Conservation (phyloP, 1,284 basidiomycete species). For the Tylopilus microsporus region DNA sequence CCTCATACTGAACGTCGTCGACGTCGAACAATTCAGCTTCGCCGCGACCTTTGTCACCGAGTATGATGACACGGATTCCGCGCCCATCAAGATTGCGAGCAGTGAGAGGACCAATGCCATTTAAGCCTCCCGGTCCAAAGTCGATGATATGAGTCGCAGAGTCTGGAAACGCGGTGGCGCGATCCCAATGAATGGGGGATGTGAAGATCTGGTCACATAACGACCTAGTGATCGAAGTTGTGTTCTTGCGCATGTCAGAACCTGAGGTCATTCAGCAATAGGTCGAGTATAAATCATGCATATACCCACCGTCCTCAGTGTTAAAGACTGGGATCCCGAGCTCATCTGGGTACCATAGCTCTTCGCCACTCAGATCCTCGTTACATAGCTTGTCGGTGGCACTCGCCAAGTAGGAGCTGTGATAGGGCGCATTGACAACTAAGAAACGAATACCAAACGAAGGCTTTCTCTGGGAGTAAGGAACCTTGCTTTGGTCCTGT, state of each 20-base stretch:
- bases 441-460: constrained; percentile 93
- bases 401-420: constrained; percentile 80
- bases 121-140: constrained; percentile 92
- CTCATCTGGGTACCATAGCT: constrained; percentile 75
- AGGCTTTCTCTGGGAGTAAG: constrained; percentile 92
- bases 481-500: constrained; percentile 89
- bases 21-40: constrained; percentile 81
- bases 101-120: constrained; percentile 90
- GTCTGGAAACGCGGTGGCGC: constrained; percentile 84
- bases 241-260: constrained; percentile 68
- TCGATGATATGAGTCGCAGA: constrained; percentile 92
- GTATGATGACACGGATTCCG: constrained; percentile 83
- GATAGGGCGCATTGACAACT: constrained; percentile 92
- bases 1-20: constrained; percentile 67
- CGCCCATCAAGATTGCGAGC: constrained; percentile 89
- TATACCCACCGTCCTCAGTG: constrained; percentile 79
- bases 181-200: constrained; percentile 87
- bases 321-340: constrained; percentile 85
- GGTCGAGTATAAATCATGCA: constrained; percentile 1
- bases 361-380: constrained; percentile 73
- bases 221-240: constrained; percentile 70
- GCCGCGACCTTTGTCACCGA: constrained; percentile 82
- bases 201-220: constrained; percentile 93
- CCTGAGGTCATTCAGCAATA: constrained; percentile 39
- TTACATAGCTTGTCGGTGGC: constrained; percentile 72